Base-by-base conservation (phyloP, 78 protist genomes). In the slime mould (Dictyostelium discoideum) region DNA sequence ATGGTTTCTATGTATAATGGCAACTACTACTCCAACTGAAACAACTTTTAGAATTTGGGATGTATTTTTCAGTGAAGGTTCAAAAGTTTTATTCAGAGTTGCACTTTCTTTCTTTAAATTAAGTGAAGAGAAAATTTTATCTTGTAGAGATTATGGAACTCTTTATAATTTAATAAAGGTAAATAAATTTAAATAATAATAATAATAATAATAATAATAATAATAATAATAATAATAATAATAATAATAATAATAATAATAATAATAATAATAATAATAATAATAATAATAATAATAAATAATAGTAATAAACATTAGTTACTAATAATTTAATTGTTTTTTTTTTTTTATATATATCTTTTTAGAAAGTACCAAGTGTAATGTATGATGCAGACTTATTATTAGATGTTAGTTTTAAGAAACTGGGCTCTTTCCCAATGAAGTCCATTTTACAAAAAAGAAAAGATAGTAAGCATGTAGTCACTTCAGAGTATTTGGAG, bases 11-110 rank as follows among this genome's bases (percentile, higher is more conserved):
- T 88, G 97, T 83, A 73, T 95, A 72, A 92, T 84, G 86, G 96
- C 96, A 22, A 76, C 87, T 40, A 77, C 93, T 1, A 92, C 96
- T 7, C 98, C 98, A 22, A 87, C 96, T 7, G 93, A 90, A 42
- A 92, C 98, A 4, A 79, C 93, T 14, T 83, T 97, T 69, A 74
- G 98, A 67, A 86, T 97, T 44, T 97, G 98, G 98, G 98, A 97
- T 81, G 93, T 86, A 63, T 87, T 97, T 46, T 94, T 97, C 24
- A 77, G 77, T 79, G 97, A 97, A 69, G 98, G 98, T 22, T 92
- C 97, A 26, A 95, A 94, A 50, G 92, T 94, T 10, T 79, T 94
- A 24, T 97, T 97, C 82, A 82, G 98, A 85, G 79, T 94, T 1
- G 93, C 92, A 22, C 14, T 97, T 18, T 88, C 97, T 9, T 26